Evolutionary conservation across 176 grass and related monocot species (phyloP).

Genomic region (Themeda triandra): DNA sequence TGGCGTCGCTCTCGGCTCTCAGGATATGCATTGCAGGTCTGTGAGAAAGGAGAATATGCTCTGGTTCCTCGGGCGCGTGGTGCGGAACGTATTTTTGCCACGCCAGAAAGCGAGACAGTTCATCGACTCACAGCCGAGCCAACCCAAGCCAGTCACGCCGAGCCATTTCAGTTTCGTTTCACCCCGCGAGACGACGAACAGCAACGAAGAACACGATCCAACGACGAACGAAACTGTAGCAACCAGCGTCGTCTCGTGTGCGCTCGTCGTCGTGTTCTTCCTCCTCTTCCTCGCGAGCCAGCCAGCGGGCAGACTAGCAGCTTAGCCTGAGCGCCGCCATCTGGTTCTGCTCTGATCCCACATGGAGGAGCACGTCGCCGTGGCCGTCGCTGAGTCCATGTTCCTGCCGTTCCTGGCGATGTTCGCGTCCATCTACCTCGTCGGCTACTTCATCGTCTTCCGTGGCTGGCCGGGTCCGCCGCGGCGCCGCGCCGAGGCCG

Average conservation of each 20-base stretch:
- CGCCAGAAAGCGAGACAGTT: not conserved
- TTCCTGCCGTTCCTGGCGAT: constrained; percentile 54
- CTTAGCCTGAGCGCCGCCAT: not conserved
- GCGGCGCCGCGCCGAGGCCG: constrained; percentile 46
- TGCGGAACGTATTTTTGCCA: not conserved
- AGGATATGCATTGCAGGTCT: not conserved
- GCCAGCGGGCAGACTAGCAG: not conserved
- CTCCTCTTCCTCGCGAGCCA: too few relatives aligned
- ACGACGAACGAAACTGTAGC: too few relatives aligned
- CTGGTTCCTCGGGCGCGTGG: not conserved
- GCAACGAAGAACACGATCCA: too few relatives aligned
- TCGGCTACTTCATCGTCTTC: constrained; percentile 61
- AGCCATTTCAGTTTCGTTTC: not conserved
- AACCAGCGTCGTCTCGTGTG: too few relatives aligned
- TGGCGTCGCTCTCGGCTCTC: not conserved
- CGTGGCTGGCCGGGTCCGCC: constrained; percentile 51
- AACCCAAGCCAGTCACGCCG: constrained; percentile 4
- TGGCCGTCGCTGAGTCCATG: constrained; percentile 8
- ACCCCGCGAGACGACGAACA: not conserved
- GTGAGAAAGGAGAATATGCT: not conserved
- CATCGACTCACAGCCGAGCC: not conserved
- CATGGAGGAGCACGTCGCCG: constrained; percentile 10
- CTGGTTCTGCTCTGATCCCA: not conserved
- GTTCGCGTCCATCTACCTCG: constrained; percentile 54
- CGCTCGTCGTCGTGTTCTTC: not conserved